Base-by-base conservation (phyloP, 1,284 basidiomycete species). In the Austropuccinia psidii region DNA sequence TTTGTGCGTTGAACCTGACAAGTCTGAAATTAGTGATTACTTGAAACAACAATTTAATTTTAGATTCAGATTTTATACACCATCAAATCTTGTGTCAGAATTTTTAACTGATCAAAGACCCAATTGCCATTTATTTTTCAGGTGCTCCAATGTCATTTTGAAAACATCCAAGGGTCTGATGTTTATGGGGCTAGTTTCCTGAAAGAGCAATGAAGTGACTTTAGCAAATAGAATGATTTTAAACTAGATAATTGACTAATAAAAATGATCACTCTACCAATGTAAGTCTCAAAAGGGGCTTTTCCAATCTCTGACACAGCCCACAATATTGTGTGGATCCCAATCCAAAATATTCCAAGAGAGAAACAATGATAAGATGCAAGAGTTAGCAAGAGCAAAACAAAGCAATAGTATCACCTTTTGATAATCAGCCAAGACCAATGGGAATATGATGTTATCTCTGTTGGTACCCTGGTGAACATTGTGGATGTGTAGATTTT, bases 21-120 rank as follows among this genome's bases (percentile, higher is more conserved):
- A 67, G 79, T 65, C 74, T 49, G 76, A 58, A 58, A 58, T 70
- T 75, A 65, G 15, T 55, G n/a, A 74, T 29, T 8, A 21, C 41
- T 27, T 29, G 21, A 13, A 73, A 15, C 24, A 27, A n/a, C 8
- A 27, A n/a, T n/a, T n/a, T n/a, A n/a, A n/a, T 27, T 31, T 21
- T 11, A 43, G 6, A 9, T 31, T 7, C 29, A 43, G 57, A 11
- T 50, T 60, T 49, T 85, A 47, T 90, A 82, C 81, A 95, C 95
- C 76, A 93, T 98, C 75, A 99, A 84, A 83, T 99, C 95, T 82
- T 98, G 95, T 62, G 96, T 88, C 77, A 99, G 84, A 79, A 90
- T 93, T 84, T 98, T 98, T 83, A 99, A 93, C 83, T 98, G 96
- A 79, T 92, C 96, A 80, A 95, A 93, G 79, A 97, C 92, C 91